Evolutionary conservation across 352 stramenopile genomes (phyloP).

Genomic region (Phytophthora agathidicida): DNA sequence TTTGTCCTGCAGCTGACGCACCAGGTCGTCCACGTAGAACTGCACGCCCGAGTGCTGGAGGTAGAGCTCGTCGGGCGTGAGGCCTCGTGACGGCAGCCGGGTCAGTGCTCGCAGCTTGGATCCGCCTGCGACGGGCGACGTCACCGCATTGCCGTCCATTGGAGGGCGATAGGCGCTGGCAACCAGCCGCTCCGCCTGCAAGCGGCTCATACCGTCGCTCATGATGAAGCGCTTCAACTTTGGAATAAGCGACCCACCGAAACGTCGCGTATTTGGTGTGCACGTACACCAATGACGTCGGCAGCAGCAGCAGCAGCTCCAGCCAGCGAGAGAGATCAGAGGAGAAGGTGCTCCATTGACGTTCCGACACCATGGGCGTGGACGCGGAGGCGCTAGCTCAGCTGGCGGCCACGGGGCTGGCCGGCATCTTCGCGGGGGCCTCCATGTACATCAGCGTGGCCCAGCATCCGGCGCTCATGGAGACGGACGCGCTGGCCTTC

Average conservation of each 20-base stretch:
- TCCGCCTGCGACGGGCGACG: neutral
- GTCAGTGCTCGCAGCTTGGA: conserved; percentile 25
- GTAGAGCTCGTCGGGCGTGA: conserved; percentile 45
- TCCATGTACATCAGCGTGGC: conserved; percentile 74
- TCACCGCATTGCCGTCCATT: neutral
- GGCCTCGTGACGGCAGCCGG: conserved; percentile 20
- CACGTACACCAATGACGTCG: conserved; percentile 3
- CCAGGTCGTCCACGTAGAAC: conserved; percentile 62
- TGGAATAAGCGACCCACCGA: neutral
- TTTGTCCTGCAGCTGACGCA: conserved; percentile 58
- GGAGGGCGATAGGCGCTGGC: conserved; percentile 44
- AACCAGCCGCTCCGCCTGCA: conserved; percentile 55
- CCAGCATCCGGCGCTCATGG: conserved; percentile 73
- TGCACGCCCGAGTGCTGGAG: conserved; percentile 59
- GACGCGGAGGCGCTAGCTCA: conserved; percentile 70
- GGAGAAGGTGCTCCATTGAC: neutral
- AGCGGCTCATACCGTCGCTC: conserved; percentile 38
- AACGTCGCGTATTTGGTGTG: conserved; percentile 7
- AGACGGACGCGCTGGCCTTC: conserved; percentile 57
- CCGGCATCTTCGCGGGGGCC: conserved; percentile 72
- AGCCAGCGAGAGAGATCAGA: neutral
- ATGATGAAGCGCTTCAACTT: conserved; percentile 15
- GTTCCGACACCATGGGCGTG: conserved; percentile 32
- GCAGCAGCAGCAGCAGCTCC: conserved; percentile 1
- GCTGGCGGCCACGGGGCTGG: conserved; percentile 58